Base-by-base conservation (phyloP, 1,284 basidiomycete species). In the Fomitopsis palustris region DNA sequence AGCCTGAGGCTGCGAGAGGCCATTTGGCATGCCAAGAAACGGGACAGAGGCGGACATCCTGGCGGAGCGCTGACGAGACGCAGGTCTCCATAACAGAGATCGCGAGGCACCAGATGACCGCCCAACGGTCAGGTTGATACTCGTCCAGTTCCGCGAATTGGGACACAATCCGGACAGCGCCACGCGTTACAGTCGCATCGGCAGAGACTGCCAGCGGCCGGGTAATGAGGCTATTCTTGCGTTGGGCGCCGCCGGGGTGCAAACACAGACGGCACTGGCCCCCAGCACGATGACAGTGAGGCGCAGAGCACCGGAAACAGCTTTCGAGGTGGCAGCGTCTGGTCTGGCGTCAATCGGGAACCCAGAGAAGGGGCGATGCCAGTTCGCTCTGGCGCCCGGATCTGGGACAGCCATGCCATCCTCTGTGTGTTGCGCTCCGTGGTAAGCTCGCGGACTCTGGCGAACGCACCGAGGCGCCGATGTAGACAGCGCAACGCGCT, bases 301-400 rank as follows among this genome's bases (percentile, higher is more conserved):
- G 21, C 45, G 45, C 45, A 27, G 45, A 12, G 23, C 42, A 23
- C 12, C 27, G 25, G 31, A 52, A 52, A 31, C 49, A 10, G 31
- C 10, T 29, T 6, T 16, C n/a, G 14, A 21, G 8, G n/a, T 29
- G 27, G 29, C 2, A 47, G 49, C 49, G 29, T 31, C 19, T 33
- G 29, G 17, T 4, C n/a, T 52, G 12, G 49, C 49, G 49, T 52
- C 49, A 52, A 52, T 52, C 49, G 49, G 49, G 49, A n/a, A 51
- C 49, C n/a, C 25, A 51, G 27, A 51, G 49, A 35, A 51, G 33
- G 49, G 49, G 49, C 49, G 49, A 52, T 52, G 49, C 49, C 49
- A 33, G 23, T 52, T 35, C 29, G 10, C 49, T 14, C 19, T 45
- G 54, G 23, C 54, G 54, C 54, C 54, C 54, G 54, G 29, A 55